Evolutionary conservation across 1,284 basidiomycete species (phyloP), one percentile per base, ranked within the genome.

Genomic region (Ustilago hordei): DNA sequence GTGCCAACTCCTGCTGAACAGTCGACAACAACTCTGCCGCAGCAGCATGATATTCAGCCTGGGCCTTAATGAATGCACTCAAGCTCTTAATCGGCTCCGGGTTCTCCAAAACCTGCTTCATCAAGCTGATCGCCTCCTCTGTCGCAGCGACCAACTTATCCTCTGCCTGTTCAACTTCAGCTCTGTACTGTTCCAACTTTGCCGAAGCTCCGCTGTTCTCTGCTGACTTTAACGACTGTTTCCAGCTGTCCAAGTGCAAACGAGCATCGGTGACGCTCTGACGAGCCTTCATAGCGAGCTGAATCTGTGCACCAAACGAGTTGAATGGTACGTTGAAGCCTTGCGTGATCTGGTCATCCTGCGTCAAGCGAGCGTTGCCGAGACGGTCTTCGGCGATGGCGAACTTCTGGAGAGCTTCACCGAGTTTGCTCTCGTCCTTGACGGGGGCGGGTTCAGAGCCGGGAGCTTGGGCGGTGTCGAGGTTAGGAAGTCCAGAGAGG

Each of bases 81-180:
- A 99, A 87, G 87, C 95, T 94, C 90, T 94, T 95, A 85, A 98
- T 88, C 0, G 96, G 94, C 88, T 98, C 96, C 54, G 96, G 96
- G 88, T 98, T 97, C 84, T 98, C 95, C 50, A 98, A 90, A 13
- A 98, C 95, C 47, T 93, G 92, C 90, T 98, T 97, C 96, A 98
- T 98, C 68, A 97, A 90, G 13, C 93, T 94, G 85, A 99, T 98
- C 1, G 96, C 96, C 43, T 96, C 93, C 87, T 99, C 96, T 28
- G 96, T 99, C 89, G 94, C 95, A 86, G 95, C 94, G 15, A 98
- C 95, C 55, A 98, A 90, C 75, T 84, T 84, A 71, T 86, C 85
- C 69, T 86, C 85, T 15, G 85, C 85, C 53, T 81, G 74, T 62
- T 86, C 85, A 11, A 86, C 85, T 56, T 86, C 84, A 28, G 32